Conservation (phyloP, 1,139 yeast genomes). For the Protomyces gravidus region DNA sequence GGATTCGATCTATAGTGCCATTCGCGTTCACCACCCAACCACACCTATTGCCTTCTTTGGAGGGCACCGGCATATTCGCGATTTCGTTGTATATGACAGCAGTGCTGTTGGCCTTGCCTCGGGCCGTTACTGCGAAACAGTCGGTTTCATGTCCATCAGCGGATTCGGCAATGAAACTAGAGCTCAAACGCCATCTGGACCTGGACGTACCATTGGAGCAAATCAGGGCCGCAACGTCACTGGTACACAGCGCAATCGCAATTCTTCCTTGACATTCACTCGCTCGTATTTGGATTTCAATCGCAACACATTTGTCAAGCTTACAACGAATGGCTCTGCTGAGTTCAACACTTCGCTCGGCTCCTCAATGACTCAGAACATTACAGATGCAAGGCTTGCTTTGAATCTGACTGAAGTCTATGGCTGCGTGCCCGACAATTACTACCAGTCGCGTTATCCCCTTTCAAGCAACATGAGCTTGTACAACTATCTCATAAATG, state of each 20-base stretch:
- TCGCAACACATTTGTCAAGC: conserved; percentile 61
- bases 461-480: conserved; percentile 57
- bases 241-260: conserved; percentile 16
- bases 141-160: conserved; percentile 74
- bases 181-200: background rate
- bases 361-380: conserved; percentile 45
- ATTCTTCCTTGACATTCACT: conserved; percentile 28
- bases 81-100: conserved; percentile 64
- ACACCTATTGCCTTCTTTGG: conserved; percentile 80
- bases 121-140: conserved; percentile 88
- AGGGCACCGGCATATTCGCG: conserved; percentile 91
- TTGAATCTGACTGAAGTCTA: conserved; percentile 50
- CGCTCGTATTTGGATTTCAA: conserved; percentile 61
- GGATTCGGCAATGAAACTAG: conserved; percentile 35
- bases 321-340: conserved; percentile 45
- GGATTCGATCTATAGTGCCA: conserved; percentile 44
- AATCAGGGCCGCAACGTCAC: conserved; percentile 29
- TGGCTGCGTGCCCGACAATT: conserved; percentile 65
- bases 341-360: conserved; percentile 53
- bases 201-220: conserved; percentile 10
- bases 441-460: conserved; percentile 66
- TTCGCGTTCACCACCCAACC: conserved; percentile 58
- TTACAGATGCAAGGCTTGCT: conserved; percentile 48
- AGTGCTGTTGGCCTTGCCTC: conserved; percentile 75
- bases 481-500: conserved; percentile 55